A percentile compares a stretch with the other conserved stretches of the same genome.
Conservation (phyloP, 768 basidiomycete species). For the Melanogaster broomeanus region DNA sequence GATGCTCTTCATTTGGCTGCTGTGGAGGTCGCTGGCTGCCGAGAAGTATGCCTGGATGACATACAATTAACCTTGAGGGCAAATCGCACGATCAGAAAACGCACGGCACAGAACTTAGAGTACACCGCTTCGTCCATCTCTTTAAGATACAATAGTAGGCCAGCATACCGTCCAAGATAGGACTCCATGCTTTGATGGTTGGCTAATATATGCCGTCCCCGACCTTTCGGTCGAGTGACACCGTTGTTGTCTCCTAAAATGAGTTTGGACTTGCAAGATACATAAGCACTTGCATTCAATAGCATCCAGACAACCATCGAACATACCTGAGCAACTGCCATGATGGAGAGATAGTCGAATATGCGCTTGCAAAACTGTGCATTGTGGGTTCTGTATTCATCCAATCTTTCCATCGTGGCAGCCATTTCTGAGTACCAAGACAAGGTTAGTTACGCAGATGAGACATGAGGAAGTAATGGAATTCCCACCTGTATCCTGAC, state of each 20-base stretch:
- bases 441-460: conserved; percentile 4
- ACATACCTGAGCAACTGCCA: conserved; percentile 86
- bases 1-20: conserved; percentile 74
- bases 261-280: conserved; percentile 55
- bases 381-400: conserved; percentile 90
- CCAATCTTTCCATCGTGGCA: conserved; percentile 91
- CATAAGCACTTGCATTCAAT: conserved; percentile 6
- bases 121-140: conserved; percentile 95
- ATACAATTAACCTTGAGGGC: conserved; percentile 1
- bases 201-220: conserved; percentile 49
- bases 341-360: conserved; percentile 86
- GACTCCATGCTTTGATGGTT: conserved; percentile 77
- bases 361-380: conserved; percentile 91
- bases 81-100: conserved; percentile 28
- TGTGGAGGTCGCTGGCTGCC: conserved; percentile 79
- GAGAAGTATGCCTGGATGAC: conserved; percentile 85
- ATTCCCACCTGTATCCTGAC: conserved; percentile 75
- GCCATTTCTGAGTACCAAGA: conserved; percentile 71
- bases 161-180: conserved; percentile 86
- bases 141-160: conserved; percentile 88
- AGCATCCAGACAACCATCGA: background rate
- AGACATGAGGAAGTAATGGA: background rate
- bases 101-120: conserved; percentile 85
- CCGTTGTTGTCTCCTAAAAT: conserved; percentile 67
- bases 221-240: conserved; percentile 43